Percentiles rank a stretch among this genome's conserved stretches.
Conservation (phyloP, 148 eudicot genomes). For the Spergularia marina region DNA sequence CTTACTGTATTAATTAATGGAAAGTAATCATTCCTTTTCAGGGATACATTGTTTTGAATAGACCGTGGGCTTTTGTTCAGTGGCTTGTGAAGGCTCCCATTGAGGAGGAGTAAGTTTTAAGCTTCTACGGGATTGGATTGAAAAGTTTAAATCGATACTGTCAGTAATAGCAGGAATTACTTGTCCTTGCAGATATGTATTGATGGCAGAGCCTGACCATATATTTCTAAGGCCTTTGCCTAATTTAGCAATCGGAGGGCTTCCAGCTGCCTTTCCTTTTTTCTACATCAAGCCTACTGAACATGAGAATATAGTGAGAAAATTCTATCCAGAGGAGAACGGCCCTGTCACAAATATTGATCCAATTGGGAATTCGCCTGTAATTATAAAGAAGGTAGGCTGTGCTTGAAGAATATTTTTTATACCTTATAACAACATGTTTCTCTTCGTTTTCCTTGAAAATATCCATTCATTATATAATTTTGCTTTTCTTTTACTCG, state of each 20-base stretch:
- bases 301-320: constrained; percentile 67
- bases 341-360: constrained; percentile 92
- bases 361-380: constrained; percentile 93
- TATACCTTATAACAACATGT: neutral
- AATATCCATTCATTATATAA: neutral
- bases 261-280: constrained; percentile 87
- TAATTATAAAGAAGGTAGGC: constrained; percentile 68
- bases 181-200: constrained; percentile 57
- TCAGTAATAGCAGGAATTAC: neutral
- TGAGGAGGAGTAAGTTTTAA: constrained; percentile 70
- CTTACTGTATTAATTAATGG: neutral
- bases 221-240: constrained; percentile 80
- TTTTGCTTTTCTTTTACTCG: neutral
- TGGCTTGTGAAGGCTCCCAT: constrained; percentile 74
- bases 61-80: constrained; percentile 97
- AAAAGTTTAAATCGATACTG: neutral
- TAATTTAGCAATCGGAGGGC: constrained; percentile 70
- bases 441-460: neutral
- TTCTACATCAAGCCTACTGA: constrained; percentile 89
- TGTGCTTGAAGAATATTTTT: neutral
- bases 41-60: constrained; percentile 79
- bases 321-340: constrained; percentile 66
- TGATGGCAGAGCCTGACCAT: constrained; percentile 99
- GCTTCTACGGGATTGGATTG: constrained; percentile 6
- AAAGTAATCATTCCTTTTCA: constrained; percentile 29